A percentile compares a stretch with the other conserved stretches of the same genome.
These are phyloP conservation scores for Colletotrichum destructivum DNA, from an alignment of 2,329 filamentous ascomycete species.

Conservation along the genomic window DNA sequence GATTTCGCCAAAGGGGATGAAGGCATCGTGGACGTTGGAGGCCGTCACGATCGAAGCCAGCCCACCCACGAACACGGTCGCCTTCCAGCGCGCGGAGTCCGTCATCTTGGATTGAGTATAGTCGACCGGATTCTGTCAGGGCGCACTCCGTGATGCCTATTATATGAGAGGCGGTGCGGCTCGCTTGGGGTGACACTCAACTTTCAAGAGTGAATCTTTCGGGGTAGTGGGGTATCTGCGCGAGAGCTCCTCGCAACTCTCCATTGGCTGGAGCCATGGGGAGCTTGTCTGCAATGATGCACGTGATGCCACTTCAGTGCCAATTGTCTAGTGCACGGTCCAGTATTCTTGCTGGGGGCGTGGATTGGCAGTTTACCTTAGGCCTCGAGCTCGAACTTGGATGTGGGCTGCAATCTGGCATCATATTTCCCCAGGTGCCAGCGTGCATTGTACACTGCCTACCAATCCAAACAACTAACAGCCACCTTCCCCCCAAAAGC, in stretches of 20 bases:
- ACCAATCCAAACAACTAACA: constrained; percentile 33
- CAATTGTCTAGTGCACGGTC: constrained; percentile 32
- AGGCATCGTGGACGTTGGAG: constrained; percentile 87
- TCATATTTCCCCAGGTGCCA: constrained; percentile 42
- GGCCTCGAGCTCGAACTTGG: constrained; percentile 37
- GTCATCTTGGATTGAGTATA: constrained; percentile 71
- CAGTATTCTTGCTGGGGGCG: constrained; percentile 10
- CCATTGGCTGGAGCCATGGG: constrained; percentile 28
- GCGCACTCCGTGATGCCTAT: not conserved
- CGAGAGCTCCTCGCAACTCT: constrained; percentile 27
- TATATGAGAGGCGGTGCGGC: not conserved
- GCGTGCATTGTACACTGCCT: constrained; percentile 20
- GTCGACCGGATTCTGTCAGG: not conserved
- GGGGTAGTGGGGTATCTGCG: constrained; percentile 32
- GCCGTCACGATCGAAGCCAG: constrained; percentile 84
- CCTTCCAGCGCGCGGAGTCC: constrained; percentile 86
- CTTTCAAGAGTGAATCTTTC: constrained; percentile 28
- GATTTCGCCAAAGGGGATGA: constrained; percentile 97
- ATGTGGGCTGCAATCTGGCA: constrained; percentile 45
- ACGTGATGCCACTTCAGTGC: constrained; percentile 35
- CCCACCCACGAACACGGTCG: constrained; percentile 93
- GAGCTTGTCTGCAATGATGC: constrained; percentile 22
- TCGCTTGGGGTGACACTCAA: constrained; percentile 1
- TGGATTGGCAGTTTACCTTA: constrained; percentile 17
- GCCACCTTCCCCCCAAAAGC: constrained; percentile 33